phyloP scores from a whole-genome alignment of 495 filamentous ascomycete species.

The Jackrogersella multiformis region DNA sequence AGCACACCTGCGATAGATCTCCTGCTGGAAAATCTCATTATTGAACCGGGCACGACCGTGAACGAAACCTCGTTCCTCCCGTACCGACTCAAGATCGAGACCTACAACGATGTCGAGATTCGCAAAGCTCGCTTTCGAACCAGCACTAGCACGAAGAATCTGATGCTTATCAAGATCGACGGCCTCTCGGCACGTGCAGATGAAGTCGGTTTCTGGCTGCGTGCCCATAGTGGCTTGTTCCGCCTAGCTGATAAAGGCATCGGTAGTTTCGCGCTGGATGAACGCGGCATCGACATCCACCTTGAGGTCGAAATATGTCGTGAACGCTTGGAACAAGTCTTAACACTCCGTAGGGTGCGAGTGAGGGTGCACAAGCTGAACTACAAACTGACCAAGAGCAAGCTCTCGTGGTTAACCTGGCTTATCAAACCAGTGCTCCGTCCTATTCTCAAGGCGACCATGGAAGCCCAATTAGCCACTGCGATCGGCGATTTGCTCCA shows the following conservation, averaged over 20 bases:
- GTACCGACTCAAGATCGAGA: constrained; percentile 79
- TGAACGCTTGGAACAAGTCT: constrained; percentile 78
- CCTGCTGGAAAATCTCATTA: constrained; percentile 86
- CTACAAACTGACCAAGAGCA: constrained; percentile 77
- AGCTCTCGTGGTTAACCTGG: constrained; percentile 81
- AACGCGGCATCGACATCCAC: constrained; percentile 84
- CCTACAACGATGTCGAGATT: constrained; percentile 86
- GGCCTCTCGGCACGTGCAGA: constrained; percentile 83
- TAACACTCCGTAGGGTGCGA: constrained; percentile 76
- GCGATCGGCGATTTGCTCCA: constrained; percentile 74
- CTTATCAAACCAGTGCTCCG: constrained; percentile 85
- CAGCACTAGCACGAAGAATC: constrained; percentile 69
- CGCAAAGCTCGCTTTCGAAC: constrained; percentile 80
- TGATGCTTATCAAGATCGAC: constrained; percentile 77
- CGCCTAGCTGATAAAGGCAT: constrained; percentile 82
- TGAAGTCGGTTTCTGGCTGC: constrained; percentile 82
- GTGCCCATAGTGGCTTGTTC: constrained; percentile 71
- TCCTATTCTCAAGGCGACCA: constrained; percentile 76
- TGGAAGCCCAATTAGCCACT: constrained; percentile 80
- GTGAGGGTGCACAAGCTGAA: constrained; percentile 88
- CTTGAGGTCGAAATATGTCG: constrained; percentile 82
- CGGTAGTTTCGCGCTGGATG: constrained; percentile 83
- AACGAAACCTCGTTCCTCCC: constrained; percentile 91
- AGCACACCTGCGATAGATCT: constrained; percentile 85
- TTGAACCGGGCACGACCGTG: constrained; percentile 86